Evolutionary conservation across 768 basidiomycete genomes (phyloP).

Genomic region (Goffeauzyma gilvescens): DNA sequence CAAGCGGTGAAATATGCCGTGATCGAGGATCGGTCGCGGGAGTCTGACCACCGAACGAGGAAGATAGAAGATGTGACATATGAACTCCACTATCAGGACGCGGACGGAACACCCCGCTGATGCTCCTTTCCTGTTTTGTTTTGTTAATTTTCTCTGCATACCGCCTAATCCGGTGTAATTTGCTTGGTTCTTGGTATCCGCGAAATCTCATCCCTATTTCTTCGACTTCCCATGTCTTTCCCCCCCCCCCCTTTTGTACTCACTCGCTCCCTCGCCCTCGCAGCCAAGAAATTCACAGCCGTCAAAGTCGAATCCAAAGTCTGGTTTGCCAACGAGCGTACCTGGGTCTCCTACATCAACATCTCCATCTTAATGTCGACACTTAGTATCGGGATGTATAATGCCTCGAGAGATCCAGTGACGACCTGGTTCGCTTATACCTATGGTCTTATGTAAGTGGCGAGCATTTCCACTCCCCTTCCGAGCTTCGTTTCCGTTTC

Average conservation of each 20-base stretch:
- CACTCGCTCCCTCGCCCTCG: not conserved
- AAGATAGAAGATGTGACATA: too few relatives aligned
- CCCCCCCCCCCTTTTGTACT: not conserved
- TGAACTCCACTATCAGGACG: too few relatives aligned
- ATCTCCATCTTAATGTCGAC: conserved; percentile 66
- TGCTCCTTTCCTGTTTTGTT: too few relatives aligned
- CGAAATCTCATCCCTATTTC: conserved; percentile 26
- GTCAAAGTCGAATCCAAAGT: conserved; percentile 85
- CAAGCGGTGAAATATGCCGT: too few relatives aligned
- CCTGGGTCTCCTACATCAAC: conserved; percentile 85
- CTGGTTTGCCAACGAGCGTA: conserved; percentile 82
- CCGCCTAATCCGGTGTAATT: too few relatives aligned
- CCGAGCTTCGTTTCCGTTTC: too few relatives aligned
- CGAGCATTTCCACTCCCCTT: not conserved
- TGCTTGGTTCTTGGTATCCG: too few relatives aligned
- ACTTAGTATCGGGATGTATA: conserved; percentile 71
- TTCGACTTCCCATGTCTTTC: not conserved
- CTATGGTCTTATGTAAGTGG: conserved; percentile 60
- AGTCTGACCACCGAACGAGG: too few relatives aligned
- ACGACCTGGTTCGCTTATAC: conserved; percentile 59
- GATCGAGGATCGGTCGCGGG: too few relatives aligned
- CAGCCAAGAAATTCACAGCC: conserved; percentile 26
- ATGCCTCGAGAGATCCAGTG: conserved; percentile 47
- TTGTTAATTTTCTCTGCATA: too few relatives aligned
- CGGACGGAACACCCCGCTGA: too few relatives aligned